A percentile compares a stretch with the other conserved stretches of the same genome.
Conservation (phyloP, 495 filamentous ascomycete species). For the Neurospora cerealis region DNA sequence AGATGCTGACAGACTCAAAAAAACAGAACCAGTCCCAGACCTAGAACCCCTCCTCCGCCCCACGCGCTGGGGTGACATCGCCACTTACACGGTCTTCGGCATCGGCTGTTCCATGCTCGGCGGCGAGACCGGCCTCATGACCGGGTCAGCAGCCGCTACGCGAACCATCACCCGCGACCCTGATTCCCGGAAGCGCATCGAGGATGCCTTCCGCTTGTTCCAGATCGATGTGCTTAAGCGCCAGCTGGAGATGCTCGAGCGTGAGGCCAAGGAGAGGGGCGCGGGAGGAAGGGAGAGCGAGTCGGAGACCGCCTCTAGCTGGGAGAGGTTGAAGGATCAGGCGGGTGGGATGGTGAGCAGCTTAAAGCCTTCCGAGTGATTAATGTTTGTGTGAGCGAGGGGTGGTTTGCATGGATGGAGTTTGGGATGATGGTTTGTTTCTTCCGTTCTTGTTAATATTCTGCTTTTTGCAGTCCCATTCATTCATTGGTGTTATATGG, state of each 20-base stretch:
- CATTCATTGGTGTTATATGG: not conserved
- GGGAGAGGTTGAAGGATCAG: constrained; percentile 10
- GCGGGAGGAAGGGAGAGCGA: constrained; percentile 8
- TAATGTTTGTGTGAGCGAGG: not conserved
- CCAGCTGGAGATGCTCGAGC: constrained; percentile 46
- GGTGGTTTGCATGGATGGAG: not conserved
- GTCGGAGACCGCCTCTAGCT: not conserved
- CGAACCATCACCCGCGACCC: constrained; percentile 44
- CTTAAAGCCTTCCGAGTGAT: not conserved
- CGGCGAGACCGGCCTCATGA: constrained; percentile 51
- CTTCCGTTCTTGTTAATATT: not conserved
- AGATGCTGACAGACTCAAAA: not conserved
- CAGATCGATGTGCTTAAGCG: constrained; percentile 50
- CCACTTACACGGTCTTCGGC: constrained; percentile 53
- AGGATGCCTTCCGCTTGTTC: constrained; percentile 54
- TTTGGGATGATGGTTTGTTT: not conserved
- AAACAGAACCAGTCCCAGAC: constrained; percentile 50
- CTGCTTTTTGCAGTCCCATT: not conserved
- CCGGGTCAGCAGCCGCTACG: constrained; percentile 40
- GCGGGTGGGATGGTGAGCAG: constrained; percentile 5
- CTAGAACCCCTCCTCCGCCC: constrained; percentile 47
- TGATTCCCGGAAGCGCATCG: constrained; percentile 44
- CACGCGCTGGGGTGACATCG: constrained; percentile 47
- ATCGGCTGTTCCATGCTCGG: constrained; percentile 53
- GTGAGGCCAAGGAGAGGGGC: not conserved